Conservation (phyloP, 305 asterid species). For the Nicotiana rustica region DNA sequence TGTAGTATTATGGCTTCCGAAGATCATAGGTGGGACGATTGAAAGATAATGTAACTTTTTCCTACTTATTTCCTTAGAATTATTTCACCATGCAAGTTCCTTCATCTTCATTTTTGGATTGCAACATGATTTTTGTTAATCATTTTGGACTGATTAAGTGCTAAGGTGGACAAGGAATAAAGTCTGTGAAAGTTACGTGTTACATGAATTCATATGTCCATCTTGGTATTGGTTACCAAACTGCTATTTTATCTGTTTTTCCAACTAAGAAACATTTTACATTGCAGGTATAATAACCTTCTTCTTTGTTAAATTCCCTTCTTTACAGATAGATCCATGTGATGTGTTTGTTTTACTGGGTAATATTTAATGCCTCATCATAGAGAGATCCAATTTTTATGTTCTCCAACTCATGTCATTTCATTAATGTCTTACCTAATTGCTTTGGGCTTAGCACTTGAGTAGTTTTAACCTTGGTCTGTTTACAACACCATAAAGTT, state of each 20-base stretch:
- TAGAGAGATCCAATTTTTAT: not conserved
- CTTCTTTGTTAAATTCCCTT: not conserved
- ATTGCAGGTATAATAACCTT: slow-evolving; percentile 13
- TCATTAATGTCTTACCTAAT: not conserved
- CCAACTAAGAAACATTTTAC: slow-evolving; percentile 15
- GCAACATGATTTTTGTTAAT: not conserved
- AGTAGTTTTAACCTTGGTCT: not conserved
- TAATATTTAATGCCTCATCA: not conserved
- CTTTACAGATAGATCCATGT: not conserved
- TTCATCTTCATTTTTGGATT: slow-evolving; percentile 9
- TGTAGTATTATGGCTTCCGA: not conserved
- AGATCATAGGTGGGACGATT: not conserved
- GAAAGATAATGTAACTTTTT: slow-evolving; percentile 1
- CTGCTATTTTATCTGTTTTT: not conserved
- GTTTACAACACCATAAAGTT: not conserved
- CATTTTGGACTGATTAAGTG: not conserved
- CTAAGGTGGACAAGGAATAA: not conserved
- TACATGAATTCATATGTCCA: slow-evolving; percentile 9
- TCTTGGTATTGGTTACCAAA: slow-evolving; percentile 14
- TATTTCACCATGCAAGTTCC: slow-evolving; percentile 13
- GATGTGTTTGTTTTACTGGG: not conserved
- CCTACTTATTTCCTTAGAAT: not conserved
- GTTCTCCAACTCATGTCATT: not conserved
- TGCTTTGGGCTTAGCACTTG: not conserved
- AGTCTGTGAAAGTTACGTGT: not conserved